Conservation (phyloP, 371 early-diverging fungal species). For the Mucor plumbeus region DNA sequence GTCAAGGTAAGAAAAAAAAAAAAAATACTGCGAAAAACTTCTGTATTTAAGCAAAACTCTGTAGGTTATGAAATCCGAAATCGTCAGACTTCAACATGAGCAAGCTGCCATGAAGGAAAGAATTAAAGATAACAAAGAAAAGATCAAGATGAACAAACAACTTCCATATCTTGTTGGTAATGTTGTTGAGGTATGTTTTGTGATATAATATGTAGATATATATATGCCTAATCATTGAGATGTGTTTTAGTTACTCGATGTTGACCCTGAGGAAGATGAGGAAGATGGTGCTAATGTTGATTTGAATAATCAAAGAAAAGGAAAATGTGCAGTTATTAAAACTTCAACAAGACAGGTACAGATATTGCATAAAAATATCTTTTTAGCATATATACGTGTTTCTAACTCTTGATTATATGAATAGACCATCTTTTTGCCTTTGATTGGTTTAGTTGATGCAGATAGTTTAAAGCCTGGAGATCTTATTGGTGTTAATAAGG, state of each 20-base stretch:
- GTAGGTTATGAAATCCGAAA: constrained; percentile 92
- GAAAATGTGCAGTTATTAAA: constrained; percentile 98
- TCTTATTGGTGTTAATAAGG: constrained; percentile 99
- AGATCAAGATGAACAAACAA: constrained; percentile 99
- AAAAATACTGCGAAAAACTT: neutral
- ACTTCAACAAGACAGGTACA: constrained; percentile 95
- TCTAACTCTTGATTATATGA: neutral
- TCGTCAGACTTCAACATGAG: constrained; percentile 87
- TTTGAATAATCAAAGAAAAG: constrained; percentile 89
- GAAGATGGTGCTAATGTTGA: constrained; percentile 96
- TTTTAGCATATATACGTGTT: neutral
- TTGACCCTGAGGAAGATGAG: constrained; percentile 83
- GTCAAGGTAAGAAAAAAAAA: constrained; percentile 75
- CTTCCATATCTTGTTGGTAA: constrained; percentile 99
- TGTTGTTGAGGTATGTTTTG: constrained; percentile 91
- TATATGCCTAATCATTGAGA: neutral
- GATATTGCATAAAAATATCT: neutral
- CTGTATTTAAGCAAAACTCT: neutral
- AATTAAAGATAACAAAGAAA: constrained; percentile 99
- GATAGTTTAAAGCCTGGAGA: constrained; percentile 97
- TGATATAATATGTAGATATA: neutral
- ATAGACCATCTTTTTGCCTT: constrained; percentile 95
- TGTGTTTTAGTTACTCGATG: constrained; percentile 81
- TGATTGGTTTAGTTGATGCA: constrained; percentile 97
- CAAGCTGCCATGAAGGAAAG: constrained; percentile 88